Conservation (phyloP, 805 yeast genomes). For the Schwanniomyces yamadae region DNA sequence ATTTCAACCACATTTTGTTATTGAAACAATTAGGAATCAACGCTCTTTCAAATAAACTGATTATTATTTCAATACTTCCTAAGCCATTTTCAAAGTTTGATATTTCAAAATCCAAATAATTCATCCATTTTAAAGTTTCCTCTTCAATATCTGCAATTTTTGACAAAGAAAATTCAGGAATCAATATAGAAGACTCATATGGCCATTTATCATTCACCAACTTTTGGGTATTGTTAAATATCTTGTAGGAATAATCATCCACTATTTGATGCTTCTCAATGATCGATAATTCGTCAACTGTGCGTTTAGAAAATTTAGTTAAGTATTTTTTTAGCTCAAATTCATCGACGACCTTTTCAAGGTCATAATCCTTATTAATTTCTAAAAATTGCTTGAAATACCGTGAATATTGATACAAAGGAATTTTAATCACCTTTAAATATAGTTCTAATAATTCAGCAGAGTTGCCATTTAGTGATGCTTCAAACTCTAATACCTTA, state of each 20-base stretch:
- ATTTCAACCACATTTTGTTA: slow-evolving; percentile 68
- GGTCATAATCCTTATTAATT: slow-evolving; percentile 30
- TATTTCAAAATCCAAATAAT: slow-evolving; percentile 59
- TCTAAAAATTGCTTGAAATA: slow-evolving; percentile 57
- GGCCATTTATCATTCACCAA: slow-evolving; percentile 65
- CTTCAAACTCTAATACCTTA: slow-evolving; percentile 61
- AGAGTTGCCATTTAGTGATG: slow-evolving; percentile 30
- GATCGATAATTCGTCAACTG: slow-evolving; percentile 26
- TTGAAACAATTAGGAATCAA: slow-evolving; percentile 64
- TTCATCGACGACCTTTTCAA: slow-evolving; percentile 25
- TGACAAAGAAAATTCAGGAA: slow-evolving; percentile 54
- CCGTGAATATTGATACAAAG: slow-evolving; percentile 83
- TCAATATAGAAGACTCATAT: slow-evolving; percentile 64
- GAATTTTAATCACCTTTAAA: slow-evolving; percentile 51
- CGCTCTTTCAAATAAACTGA: slow-evolving; percentile 66
- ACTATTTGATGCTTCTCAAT: slow-evolving; percentile 41
- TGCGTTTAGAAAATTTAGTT: slow-evolving; percentile 20
- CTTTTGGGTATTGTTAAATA: slow-evolving; percentile 48
- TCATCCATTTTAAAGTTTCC: slow-evolving; percentile 56
- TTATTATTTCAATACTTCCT: slow-evolving; percentile 24
- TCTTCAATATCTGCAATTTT: slow-evolving; percentile 30
- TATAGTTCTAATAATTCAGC: slow-evolving; percentile 42
- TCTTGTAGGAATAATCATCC: slow-evolving; percentile 42
- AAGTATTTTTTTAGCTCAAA: slow-evolving; percentile 18
- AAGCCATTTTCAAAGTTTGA: slow-evolving; percentile 14